These are phyloP conservation scores for Kwoniella shandongensis DNA, from an alignment of 768 basidiomycete genomes.

Conservation along the genomic window DNA sequence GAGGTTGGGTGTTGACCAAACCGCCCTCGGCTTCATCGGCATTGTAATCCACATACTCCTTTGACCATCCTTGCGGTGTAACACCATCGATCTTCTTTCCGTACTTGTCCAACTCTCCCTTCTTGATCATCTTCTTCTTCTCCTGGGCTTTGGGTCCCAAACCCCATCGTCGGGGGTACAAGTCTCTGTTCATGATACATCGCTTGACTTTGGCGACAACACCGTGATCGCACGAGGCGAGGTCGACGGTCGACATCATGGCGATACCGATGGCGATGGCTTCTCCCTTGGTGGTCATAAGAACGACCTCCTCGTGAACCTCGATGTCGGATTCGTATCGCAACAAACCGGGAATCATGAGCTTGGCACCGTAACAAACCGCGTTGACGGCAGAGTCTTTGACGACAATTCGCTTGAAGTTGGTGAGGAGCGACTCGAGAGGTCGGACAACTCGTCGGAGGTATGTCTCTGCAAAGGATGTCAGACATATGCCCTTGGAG, in stretches of 20 bases:
- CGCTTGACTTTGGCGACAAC: constrained; percentile 99
- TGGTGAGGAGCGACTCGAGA: constrained; percentile 86
- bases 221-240: constrained; percentile 96
- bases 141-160: constrained; percentile 94
- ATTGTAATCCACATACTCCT: constrained; percentile 90
- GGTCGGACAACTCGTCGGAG: constrained; percentile 92
- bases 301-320: constrained; percentile 89
- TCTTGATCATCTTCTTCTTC: constrained; percentile 98
- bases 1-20: constrained; percentile 21
- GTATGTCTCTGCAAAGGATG: constrained; percentile 72
- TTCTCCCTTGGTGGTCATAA: constrained; percentile 99
- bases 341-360: constrained; percentile 97
- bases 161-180: constrained; percentile 97
- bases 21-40: constrained; percentile 59
- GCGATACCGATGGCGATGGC: constrained; percentile 92
- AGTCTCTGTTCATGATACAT: constrained; percentile 98
- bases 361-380: constrained; percentile 97
- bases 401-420: constrained; percentile 98
- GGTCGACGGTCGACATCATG: constrained; percentile 98
- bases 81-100: constrained; percentile 83
- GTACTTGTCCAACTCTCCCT: constrained; percentile 93
- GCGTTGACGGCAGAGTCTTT: constrained; percentile 99
- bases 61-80: constrained; percentile 87
- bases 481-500: no score
- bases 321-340: constrained; percentile 93